A percentile compares a stretch with the other conserved stretches of the same genome.
phyloP scores from a whole-genome alignment of 2,329 filamentous ascomycete species.

The Aspergillus chevalieri region DNA sequence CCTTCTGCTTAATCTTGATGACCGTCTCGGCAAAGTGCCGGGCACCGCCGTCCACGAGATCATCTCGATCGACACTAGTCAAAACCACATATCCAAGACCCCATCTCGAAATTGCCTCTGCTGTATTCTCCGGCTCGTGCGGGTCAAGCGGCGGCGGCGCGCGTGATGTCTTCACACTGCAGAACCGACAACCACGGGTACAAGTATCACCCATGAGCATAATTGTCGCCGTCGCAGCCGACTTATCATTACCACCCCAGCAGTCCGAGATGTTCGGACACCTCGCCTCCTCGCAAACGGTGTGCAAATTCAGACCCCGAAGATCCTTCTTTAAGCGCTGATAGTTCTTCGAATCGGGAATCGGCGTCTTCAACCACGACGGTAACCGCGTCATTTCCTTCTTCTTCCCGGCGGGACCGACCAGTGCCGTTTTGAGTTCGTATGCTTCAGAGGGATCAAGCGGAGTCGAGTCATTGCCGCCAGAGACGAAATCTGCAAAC shows the following conservation, averaged over 20 bases:
- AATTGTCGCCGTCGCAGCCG: slow-evolving; percentile 89
- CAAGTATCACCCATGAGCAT: slow-evolving; percentile 99
- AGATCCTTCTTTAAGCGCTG: slow-evolving; percentile 94
- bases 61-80: slow-evolving; percentile 89
- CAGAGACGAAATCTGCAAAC: slow-evolving; percentile 57
- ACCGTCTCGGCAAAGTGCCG: slow-evolving; percentile 91
- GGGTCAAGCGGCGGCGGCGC: slow-evolving; percentile 75
- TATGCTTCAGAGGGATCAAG: slow-evolving; percentile 48
- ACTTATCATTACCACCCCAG: slow-evolving; percentile 88
- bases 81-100: slow-evolving; percentile 93
- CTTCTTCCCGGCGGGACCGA: slow-evolving; percentile 57
- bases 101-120: slow-evolving; percentile 87
- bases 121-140: slow-evolving; percentile 94
- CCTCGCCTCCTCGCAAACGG: slow-evolving; percentile 93
- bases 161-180: slow-evolving; percentile 85
- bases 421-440: slow-evolving; percentile 55
- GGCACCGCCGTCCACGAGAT: slow-evolving; percentile 81
- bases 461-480: slow-evolving; percentile 35
- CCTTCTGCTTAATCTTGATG: slow-evolving; percentile 80
- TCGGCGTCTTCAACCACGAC: slow-evolving; percentile 92
- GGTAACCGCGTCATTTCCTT: slow-evolving; percentile 70
- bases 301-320: slow-evolving; percentile 81
- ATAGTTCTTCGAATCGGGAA: slow-evolving; percentile 79
- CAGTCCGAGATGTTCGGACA: slow-evolving; percentile 98
- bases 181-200: slow-evolving; percentile 93